These are phyloP conservation scores for Tetrapisispora namnaoensis DNA, from an alignment of 805 yeast genomes.

Conservation along the genomic window DNA sequence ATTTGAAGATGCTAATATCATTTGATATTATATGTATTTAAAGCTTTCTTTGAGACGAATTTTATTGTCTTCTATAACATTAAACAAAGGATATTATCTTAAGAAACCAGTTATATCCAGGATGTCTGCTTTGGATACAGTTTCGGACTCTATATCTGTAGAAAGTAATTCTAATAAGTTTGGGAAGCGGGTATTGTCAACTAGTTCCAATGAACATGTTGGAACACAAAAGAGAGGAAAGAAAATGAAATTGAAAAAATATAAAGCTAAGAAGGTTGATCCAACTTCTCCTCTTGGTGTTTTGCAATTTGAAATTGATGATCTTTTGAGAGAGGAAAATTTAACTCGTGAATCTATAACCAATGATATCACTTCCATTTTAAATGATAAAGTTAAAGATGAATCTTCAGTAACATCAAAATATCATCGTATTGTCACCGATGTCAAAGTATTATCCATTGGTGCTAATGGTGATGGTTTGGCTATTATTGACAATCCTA, in stretches of 20 bases:
- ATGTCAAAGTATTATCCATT: conserved; percentile 48
- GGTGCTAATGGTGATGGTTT: conserved; percentile 85
- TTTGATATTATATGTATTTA: background rate
- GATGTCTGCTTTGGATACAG: background rate
- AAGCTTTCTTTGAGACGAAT: background rate
- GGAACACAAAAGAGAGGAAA: conserved; percentile 15
- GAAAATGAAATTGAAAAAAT: conserved; percentile 39
- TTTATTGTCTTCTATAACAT: conserved; percentile 12
- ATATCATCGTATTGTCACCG: conserved; percentile 49
- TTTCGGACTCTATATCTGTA: background rate
- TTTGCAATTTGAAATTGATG: conserved; percentile 60
- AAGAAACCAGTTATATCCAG: background rate
- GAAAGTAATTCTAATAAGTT: background rate
- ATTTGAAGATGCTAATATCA: no score
- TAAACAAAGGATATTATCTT: conserved; percentile 9
- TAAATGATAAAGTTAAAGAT: conserved; percentile 43
- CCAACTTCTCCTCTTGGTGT: conserved; percentile 77
- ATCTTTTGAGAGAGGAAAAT: conserved; percentile 36
- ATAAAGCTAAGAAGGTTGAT: conserved; percentile 55
- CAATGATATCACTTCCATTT: conserved; percentile 56
- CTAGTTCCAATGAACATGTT: background rate
- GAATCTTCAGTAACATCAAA: conserved; percentile 29
- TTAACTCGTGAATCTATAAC: conserved; percentile 38
- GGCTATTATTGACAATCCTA: conserved; percentile 58
- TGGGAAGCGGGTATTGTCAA: conserved; percentile 2